Percentiles rank a stretch among this genome's conserved stretches.
phyloP scores from a whole-genome alignment of 176 grass and related monocot genomes.

The Oryza punctata region DNA sequence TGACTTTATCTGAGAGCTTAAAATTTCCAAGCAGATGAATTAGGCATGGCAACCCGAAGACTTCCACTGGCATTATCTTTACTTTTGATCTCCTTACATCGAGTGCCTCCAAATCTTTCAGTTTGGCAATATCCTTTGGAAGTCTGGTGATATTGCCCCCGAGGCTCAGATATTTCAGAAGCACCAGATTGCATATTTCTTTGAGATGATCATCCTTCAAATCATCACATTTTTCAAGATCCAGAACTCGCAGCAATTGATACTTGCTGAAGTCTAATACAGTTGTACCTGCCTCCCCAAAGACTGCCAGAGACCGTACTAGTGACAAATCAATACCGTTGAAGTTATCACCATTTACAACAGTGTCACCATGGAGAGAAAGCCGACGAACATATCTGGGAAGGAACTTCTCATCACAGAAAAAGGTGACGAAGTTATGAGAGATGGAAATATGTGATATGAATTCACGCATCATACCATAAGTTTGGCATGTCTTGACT shows the following conservation, averaged over 20 bases:
- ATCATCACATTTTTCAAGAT: constrained; percentile 25
- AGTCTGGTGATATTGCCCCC: background rate
- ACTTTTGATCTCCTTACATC: background rate
- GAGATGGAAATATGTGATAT: constrained; percentile 8
- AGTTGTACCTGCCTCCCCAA: background rate
- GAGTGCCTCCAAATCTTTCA: background rate
- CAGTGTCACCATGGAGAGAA: background rate
- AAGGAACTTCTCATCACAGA: background rate
- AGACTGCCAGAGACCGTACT: constrained; percentile 17
- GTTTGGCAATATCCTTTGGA: constrained; percentile 14
- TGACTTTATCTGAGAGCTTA: background rate
- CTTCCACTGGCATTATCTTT: constrained; percentile 15
- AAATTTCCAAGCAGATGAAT: constrained; percentile 34
- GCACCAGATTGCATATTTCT: background rate
- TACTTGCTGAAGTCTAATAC: constrained; percentile 4
- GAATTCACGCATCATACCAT: constrained; percentile 18
- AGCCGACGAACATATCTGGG: constrained; percentile 11
- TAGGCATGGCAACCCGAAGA: constrained; percentile 14
- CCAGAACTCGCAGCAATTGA: background rate
- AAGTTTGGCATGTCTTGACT: constrained; percentile 16
- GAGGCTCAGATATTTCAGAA: constrained; percentile 14
- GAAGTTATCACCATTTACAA: background rate
- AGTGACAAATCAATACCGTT: background rate
- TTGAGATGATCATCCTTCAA: constrained; percentile 8
- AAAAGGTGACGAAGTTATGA: background rate